Base-by-base conservation (phyloP, 2,329 filamentous ascomycete species). In the Alternaria infectoria region DNA sequence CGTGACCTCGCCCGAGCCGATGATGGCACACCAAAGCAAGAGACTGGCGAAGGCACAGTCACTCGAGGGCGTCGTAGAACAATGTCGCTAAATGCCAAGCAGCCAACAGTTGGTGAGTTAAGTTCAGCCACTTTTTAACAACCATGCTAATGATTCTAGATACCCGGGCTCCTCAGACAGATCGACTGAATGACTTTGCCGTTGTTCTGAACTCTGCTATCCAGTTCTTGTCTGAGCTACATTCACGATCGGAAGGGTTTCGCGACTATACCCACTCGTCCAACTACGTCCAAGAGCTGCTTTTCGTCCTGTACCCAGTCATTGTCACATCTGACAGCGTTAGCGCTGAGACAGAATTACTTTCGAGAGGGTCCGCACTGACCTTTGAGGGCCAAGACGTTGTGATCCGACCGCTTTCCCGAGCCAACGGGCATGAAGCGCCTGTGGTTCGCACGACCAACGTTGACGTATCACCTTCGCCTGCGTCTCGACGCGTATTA, bases 341-440 rank as follows among this genome's bases (percentile, higher is more conserved):
- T 43, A 91, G 88, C 58, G 90, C 96, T 0, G 92, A 96, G 71
- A 92, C 90, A 0, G 96, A 99, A 78, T 82, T 98, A n/a, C 89
- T 93, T 71, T 94, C 93, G 15, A 87, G 91, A 70, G 91, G 94
- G 69, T 92, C 92, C 11, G 87, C 89, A 2, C 86, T 97, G 61
- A 95, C 89, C 0, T 97, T 97, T 69, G 93, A 96, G 69, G 93
- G 93, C 1, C 89, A 90, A 47, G 93, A 95, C 79, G 91, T 97
- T 1, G 91, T 94, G 23, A 91, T 96, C 64, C 89, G 92, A 13
- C 92, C 93, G 0, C 86, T 92, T 5, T 89, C 88, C 1, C 88
- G 89, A 15, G 85, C 87, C 4, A 82, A 85, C 26, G 84, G 86
- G 7, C 83, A 80, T 65, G 81, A 81, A 54, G 88, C 73, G 15